Conservation (phyloP, 352 stramenopile genomes). For the Phytopythium kandeliae region DNA sequence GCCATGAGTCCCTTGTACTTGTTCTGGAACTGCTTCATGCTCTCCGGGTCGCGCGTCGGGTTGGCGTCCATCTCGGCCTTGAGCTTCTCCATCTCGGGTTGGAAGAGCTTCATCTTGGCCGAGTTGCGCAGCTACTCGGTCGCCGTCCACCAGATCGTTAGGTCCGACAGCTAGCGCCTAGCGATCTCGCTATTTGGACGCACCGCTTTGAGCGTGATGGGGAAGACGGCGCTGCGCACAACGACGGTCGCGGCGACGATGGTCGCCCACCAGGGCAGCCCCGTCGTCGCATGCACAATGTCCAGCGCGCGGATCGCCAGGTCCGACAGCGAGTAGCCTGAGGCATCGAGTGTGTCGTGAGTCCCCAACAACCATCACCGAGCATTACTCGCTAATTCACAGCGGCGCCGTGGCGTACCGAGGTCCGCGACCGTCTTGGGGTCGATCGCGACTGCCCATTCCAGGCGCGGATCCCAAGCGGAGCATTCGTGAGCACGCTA, state of each 20-base stretch:
- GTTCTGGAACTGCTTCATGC: constrained; percentile 50
- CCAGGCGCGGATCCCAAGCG: background rate
- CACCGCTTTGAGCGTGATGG: constrained; percentile 77
- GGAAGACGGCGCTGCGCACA: constrained; percentile 67
- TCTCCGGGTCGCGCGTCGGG: constrained; percentile 36
- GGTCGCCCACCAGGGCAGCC: constrained; percentile 85
- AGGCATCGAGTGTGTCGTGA: background rate
- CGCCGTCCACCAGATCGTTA: background rate
- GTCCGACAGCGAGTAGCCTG: constrained; percentile 63
- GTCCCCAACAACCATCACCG: background rate
- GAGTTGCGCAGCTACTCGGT: constrained; percentile 65
- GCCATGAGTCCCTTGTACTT: constrained; percentile 81
- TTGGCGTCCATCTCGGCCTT: constrained; percentile 57
- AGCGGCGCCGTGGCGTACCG: constrained; percentile 6
- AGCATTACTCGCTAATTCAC: too few relatives aligned
- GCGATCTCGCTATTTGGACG: constrained; percentile 4
- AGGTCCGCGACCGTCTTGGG: constrained; percentile 53
- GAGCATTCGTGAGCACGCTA: background rate
- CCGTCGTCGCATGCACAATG: constrained; percentile 68
- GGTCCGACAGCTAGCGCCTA: background rate
- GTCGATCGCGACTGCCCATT: constrained; percentile 34
- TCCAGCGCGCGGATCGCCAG: constrained; percentile 72
- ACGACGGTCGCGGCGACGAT: constrained; percentile 79
- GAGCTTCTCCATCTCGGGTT: constrained; percentile 83
- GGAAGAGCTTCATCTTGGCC: constrained; percentile 78